Base-by-base conservation (phyloP, 139 green algal genomes). In the Micractinium sp. region DNA sequence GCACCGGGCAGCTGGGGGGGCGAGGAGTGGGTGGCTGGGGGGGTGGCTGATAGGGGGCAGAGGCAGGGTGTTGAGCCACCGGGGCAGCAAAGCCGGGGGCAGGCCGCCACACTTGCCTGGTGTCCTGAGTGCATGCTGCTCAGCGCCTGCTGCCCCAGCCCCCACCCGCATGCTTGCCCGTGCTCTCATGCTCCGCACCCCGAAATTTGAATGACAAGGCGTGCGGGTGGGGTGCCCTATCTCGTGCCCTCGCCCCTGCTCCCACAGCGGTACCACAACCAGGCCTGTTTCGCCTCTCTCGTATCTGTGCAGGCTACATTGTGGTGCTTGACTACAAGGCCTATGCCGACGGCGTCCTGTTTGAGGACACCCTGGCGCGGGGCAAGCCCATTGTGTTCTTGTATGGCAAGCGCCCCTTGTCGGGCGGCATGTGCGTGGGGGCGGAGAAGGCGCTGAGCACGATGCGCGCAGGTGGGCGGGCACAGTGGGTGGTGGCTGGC, bases 321-420 rank as follows among this genome's bases (percentile, higher is more conserved):
- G 90, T 94, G 39, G 89, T 97, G 1, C 41, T 97, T 18, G 75
- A 96, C 38, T 96, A 93, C 86, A 94, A 91, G 92, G 88, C 75
- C 16, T 88, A 79, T 36, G 88, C 88, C 13, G 77, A 89, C 53
- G 90, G 79, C 76, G 56, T 93, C 60, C 85, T 95, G 31, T 97
- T 98, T 92, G 94, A 97, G 53, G 94, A 97, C 91, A 98, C 95
- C 3, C 88, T 85, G 2, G 90, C 86, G 0, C 92, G 93, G 2
- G 89, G 91, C 75, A 98, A 97, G 90, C 96, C 96, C 15, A 96
- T 99, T 47, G 96, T 98, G 18, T 96, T 95, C 74, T 76, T 97
- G 14, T 97, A 90, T 81, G 95, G 94, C 38, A 81, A 86, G 36
- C 91, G 96, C 1, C 96, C 96, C 23, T 96, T 97, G 88, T 95